Conservation (phyloP, 2,329 filamentous ascomycete genomes). For the Trichoderma citrinoviride region DNA sequence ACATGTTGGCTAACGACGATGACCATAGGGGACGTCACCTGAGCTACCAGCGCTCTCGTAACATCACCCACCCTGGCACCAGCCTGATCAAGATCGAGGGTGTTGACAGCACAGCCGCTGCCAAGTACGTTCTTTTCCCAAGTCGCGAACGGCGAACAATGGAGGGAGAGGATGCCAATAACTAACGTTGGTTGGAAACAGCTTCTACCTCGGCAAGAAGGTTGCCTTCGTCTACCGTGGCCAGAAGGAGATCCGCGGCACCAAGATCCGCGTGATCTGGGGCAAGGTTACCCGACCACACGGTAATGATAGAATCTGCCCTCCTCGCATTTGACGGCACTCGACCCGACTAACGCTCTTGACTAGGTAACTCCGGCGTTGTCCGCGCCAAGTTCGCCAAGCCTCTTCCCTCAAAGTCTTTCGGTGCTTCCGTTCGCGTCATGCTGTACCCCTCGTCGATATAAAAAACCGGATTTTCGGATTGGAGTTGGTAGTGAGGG, state of each 20-base stretch:
- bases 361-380: slow-evolving; percentile 88
- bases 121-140: slow-evolving; percentile 62
- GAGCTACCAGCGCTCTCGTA: slow-evolving; percentile 95
- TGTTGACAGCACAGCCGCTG: slow-evolving; percentile 84
- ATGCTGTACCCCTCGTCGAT: slow-evolving; percentile 98
- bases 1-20: slow-evolving; percentile 32
- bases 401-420: slow-evolving; percentile 94
- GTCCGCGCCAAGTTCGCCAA: slow-evolving; percentile 95
- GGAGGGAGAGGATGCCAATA: neutral
- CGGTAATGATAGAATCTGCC: slow-evolving; percentile 55
- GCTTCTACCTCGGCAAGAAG: slow-evolving; percentile 98
- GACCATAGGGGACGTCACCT: slow-evolving; percentile 84
- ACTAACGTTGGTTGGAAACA: slow-evolving; percentile 35
- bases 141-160: neutral
- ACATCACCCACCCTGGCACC: slow-evolving; percentile 84
- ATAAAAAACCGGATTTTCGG: slow-evolving; percentile 60
- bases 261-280: slow-evolving; percentile 99
- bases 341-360: slow-evolving; percentile 2
- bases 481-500: slow-evolving; percentile 62
- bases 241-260: slow-evolving; percentile 90
- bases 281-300: slow-evolving; percentile 96
- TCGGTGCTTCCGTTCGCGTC: slow-evolving; percentile 92
- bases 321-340: neutral
- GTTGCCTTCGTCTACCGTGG: slow-evolving; percentile 98
- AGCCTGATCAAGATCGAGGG: slow-evolving; percentile 98